These are phyloP conservation scores for Echeveria elegans DNA, from an alignment of 164 flowering plant genomes.

Conservation along the genomic window DNA sequence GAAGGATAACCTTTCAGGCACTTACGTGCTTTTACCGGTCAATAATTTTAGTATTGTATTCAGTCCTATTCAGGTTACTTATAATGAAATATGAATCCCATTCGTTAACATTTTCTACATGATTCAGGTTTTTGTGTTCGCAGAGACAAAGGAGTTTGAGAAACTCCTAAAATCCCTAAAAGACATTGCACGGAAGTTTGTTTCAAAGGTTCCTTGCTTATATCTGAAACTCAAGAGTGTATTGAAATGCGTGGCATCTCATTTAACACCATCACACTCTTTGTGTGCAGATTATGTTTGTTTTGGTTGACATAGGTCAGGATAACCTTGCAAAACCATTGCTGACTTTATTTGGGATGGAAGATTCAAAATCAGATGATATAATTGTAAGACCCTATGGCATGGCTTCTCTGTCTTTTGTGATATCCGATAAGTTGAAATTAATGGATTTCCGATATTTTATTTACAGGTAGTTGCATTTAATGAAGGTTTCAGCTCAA, in stretches of 20 bases:
- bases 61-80: neutral
- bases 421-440: neutral
- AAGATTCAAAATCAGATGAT: constrained; percentile 41
- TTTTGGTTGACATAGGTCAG: constrained; percentile 54
- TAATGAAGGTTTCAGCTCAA: constrained; percentile 53
- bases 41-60: neutral
- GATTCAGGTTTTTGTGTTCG: constrained; percentile 64
- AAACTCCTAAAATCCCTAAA: constrained; percentile 52
- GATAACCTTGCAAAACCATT: constrained; percentile 93
- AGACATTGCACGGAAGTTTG: constrained; percentile 74
- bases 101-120: neutral
- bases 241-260: neutral
- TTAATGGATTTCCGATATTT: constrained; percentile 5
- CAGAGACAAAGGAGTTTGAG: constrained; percentile 48
- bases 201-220: constrained; percentile 47
- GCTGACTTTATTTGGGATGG: constrained; percentile 76
- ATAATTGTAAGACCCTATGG: constrained; percentile 43
- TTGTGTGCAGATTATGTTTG: constrained; percentile 63
- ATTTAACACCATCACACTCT: neutral
- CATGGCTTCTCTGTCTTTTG: neutral
- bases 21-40: neutral
- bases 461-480: constrained; percentile 61
- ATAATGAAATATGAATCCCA: neutral
- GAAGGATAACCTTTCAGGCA: neutral
- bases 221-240: constrained; percentile 4